These are phyloP conservation scores for Citrullus amarus DNA, from an alignment of 306 rosid genomes.

Conservation along the genomic window DNA sequence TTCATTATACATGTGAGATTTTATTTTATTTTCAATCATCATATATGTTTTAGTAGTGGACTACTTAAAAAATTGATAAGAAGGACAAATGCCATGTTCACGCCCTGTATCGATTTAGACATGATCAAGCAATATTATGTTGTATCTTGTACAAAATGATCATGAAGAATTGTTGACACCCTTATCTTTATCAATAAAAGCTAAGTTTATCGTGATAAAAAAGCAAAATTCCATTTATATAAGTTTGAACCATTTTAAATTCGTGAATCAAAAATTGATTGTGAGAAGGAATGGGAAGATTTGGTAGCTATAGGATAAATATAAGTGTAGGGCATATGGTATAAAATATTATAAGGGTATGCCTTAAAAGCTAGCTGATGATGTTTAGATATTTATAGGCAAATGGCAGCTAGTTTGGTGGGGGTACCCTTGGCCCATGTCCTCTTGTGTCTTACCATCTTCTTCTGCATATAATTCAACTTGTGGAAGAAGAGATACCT, in stretches of 20 bases:
- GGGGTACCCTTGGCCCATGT: neutral
- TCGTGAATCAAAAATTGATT: neutral
- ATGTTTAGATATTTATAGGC: neutral
- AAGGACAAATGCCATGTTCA: neutral
- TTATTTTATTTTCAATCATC: no score
- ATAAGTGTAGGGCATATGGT: neutral
- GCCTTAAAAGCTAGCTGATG: neutral
- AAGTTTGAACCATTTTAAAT: neutral
- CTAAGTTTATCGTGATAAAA: no score
- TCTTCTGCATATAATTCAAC: neutral
- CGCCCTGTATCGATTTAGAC: neutral
- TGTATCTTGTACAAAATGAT: neutral
- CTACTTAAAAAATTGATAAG: neutral
- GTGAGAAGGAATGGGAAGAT: neutral
- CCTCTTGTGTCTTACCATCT: neutral
- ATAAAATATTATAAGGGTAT: neutral
- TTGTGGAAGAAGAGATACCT: neutral
- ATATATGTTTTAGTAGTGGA: no score
- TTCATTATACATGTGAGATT: no score
- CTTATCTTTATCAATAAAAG: neutral
- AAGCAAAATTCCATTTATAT: neutral
- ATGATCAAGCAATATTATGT: neutral
- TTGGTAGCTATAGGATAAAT: neutral
- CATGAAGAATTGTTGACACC: neutral
- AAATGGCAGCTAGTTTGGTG: neutral